Evolutionary conservation across 148 eudicot species (phyloP).

Genomic region (Vaccinium vitisidaea): DNA sequence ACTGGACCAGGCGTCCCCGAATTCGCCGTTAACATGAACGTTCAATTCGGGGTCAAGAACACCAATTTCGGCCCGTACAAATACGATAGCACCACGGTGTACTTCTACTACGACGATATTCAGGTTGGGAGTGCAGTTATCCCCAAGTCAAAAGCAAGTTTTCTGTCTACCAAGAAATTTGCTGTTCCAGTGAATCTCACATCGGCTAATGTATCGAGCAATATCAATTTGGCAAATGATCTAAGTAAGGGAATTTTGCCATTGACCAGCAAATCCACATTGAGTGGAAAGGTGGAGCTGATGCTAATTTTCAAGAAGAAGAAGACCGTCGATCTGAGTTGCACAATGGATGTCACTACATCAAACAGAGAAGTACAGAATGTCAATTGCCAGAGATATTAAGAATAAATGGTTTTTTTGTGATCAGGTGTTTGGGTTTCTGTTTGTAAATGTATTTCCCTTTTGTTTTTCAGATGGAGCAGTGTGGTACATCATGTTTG

Average conservation of each 20-base stretch:
- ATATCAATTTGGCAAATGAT: not conserved
- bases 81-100: not conserved
- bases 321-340: slow-evolving; percentile 11
- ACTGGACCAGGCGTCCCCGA: too few relatives aligned
- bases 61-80: slow-evolving; percentile 13
- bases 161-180: slow-evolving; percentile 18
- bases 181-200: slow-evolving; percentile 3
- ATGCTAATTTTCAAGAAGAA: slow-evolving; percentile 16
- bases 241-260: slow-evolving; percentile 14
- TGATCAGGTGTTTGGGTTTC: too few relatives aligned
- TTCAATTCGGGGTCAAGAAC: slow-evolving; percentile 22
- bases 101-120: slow-evolving; percentile 13
- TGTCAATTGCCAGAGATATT: not conserved
- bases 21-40: slow-evolving; percentile 9
- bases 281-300: slow-evolving; percentile 27
- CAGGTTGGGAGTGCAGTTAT: slow-evolving; percentile 11
- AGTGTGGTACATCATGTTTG: too few relatives aligned
- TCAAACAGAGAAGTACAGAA: not conserved
- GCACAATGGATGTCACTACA: slow-evolving; percentile 10
- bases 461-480: too few relatives aligned
- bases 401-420: too few relatives aligned
- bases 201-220: not conserved
- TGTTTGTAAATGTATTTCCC: too few relatives aligned
- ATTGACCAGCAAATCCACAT: not conserved
- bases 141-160: not conserved